phyloP scores from a whole-genome alignment of 148 eudicot species.

The Rhododendron mucronatum region DNA sequence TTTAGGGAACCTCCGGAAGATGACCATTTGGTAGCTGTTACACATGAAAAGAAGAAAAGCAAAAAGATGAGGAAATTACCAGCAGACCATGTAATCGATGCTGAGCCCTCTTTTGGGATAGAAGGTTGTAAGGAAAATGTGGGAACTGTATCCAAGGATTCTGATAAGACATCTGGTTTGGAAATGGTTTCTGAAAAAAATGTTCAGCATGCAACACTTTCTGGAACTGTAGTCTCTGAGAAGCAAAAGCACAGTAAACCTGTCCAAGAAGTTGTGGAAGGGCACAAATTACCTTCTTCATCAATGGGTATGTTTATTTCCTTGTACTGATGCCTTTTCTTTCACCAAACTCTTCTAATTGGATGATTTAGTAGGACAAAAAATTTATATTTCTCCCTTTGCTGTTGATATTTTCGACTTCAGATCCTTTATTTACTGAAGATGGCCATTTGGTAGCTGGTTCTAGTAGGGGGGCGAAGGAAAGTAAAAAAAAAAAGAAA shows the following conservation, averaged over 20 bases:
- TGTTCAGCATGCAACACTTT: slow-evolving; percentile 7
- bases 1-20: slow-evolving; percentile 9
- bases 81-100: slow-evolving; percentile 1
- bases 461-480: slow-evolving; percentile 9
- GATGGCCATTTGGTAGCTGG: slow-evolving; percentile 9
- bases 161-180: slow-evolving; percentile 11
- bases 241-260: not conserved
- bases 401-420: slow-evolving; percentile 6
- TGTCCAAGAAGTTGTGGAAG: slow-evolving; percentile 9
- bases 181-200: not conserved
- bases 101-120: slow-evolving; percentile 8
- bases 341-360: not conserved
- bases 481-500: slow-evolving; percentile 14
- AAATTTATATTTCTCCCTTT: not conserved
- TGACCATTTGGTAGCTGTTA: slow-evolving; percentile 5
- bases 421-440: not conserved
- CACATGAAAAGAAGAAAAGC: slow-evolving; percentile 10
- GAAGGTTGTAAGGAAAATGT: slow-evolving; percentile 5
- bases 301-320: slow-evolving; percentile 16
- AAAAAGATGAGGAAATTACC: slow-evolving; percentile 10
- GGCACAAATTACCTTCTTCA: not conserved
- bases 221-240: not conserved
- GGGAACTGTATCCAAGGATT: slow-evolving; percentile 10
- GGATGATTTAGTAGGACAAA: not conserved
- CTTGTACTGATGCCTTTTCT: not conserved